Conservation (phyloP, 345 rosid species). For the Arabidopsis suecica region DNA sequence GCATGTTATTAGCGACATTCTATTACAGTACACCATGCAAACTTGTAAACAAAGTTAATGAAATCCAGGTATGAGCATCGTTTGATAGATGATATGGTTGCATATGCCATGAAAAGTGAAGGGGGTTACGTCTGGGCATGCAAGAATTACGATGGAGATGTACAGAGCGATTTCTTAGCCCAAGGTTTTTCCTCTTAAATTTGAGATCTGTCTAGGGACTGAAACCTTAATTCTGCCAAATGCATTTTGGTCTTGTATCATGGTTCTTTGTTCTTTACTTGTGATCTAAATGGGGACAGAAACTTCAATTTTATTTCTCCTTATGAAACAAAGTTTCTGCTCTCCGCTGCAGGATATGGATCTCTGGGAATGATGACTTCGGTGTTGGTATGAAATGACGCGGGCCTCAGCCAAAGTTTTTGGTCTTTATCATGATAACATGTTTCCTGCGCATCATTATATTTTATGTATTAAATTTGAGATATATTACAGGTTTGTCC, state of each 20-base stretch:
- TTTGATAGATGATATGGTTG: slow-evolving; percentile 97
- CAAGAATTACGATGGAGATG: slow-evolving; percentile 98
- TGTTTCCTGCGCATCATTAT: neutral
- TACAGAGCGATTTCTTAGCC: slow-evolving; percentile 97
- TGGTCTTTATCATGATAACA: slow-evolving; percentile 4
- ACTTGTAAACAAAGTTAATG: slow-evolving; percentile 23
- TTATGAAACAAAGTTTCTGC: slow-evolving; percentile 26
- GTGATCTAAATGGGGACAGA: slow-evolving; percentile 12
- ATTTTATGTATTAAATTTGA: slow-evolving; percentile 3
- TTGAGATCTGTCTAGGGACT: slow-evolving; percentile 17
- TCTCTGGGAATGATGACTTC: slow-evolving; percentile 99
- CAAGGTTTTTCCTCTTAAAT: slow-evolving; percentile 60
- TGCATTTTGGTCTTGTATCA: slow-evolving; percentile 70
- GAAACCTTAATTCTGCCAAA: slow-evolving; percentile 5
- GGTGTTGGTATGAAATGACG: slow-evolving; percentile 63
- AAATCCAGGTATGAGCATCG: slow-evolving; percentile 89
- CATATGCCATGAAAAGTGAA: slow-evolving; percentile 89
- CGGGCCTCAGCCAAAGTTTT: neutral
- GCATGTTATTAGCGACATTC: slow-evolving; percentile 25
- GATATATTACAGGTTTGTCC: slow-evolving; percentile 74
- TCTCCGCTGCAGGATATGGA: slow-evolving; percentile 72
- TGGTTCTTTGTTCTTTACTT: neutral
- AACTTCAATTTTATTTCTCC: neutral
- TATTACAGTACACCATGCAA: slow-evolving; percentile 21
- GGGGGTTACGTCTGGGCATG: slow-evolving; percentile 99